Percentiles rank a stretch among this genome's conserved stretches.
Conservation (phyloP, 257 asterid species). For the Ajuga chamaepitys region DNA sequence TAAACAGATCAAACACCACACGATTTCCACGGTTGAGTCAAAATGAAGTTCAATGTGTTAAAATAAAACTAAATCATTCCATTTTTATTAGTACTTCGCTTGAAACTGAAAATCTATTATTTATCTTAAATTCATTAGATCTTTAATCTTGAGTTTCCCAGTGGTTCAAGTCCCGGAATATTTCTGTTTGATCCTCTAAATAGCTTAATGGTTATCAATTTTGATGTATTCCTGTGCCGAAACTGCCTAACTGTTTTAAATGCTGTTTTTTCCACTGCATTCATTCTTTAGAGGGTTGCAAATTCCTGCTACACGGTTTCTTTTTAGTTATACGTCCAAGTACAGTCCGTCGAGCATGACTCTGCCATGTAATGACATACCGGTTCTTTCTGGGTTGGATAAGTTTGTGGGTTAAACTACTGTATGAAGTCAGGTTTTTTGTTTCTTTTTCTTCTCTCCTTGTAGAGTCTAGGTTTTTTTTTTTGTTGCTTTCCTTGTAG, state of each 20-base stretch:
- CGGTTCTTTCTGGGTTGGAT: neutral
- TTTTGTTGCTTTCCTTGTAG: neutral
- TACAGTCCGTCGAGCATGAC: neutral
- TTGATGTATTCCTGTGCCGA: constrained; percentile 10
- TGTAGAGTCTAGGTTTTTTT: neutral
- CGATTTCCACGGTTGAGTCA: neutral
- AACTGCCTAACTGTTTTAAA: neutral
- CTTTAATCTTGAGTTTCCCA: neutral
- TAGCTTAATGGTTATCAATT: neutral
- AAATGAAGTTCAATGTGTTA: neutral
- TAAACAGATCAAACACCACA: neutral
- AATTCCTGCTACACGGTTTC: neutral
- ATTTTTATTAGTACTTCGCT: neutral
- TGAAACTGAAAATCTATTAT: neutral
- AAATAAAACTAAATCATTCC: neutral
- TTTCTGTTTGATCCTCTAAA: neutral
- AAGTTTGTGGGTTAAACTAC: neutral
- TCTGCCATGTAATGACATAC: neutral
- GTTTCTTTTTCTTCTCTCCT: neutral
- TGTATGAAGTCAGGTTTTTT: neutral
- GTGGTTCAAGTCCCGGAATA: neutral
- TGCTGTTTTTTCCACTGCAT: constrained; percentile 4
- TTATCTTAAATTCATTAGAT: neutral
- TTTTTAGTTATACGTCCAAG: neutral
- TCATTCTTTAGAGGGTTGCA: neutral